These are phyloP conservation scores for Termitomyces sp. DNA, from an alignment of 768 basidiomycete genomes.

Conservation along the genomic window DNA sequence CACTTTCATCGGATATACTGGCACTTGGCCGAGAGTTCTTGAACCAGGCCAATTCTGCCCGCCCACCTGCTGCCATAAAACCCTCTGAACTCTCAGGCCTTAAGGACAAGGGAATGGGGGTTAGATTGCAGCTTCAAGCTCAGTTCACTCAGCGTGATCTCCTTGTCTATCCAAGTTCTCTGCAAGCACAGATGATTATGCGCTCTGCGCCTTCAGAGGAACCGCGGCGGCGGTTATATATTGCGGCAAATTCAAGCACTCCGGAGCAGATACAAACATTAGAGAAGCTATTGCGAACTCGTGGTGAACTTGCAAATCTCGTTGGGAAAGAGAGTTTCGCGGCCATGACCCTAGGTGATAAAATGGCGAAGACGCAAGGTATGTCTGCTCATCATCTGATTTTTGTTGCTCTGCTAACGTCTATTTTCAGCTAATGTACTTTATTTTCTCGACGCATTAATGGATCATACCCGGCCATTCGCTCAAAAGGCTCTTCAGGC, in stretches of 20 bases:
- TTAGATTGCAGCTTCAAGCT: conserved; percentile 70
- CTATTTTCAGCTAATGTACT: conserved; percentile 69
- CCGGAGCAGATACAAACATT: conserved; percentile 73
- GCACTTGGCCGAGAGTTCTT: conserved; percentile 86
- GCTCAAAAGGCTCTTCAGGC: conserved; percentile 73
- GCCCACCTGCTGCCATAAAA: conserved; percentile 67
- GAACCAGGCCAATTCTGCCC: conserved; percentile 58
- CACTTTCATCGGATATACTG: conserved; percentile 86
- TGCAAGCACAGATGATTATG: conserved; percentile 93
- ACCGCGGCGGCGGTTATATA: conserved; percentile 77
- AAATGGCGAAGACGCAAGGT: conserved; percentile 97
- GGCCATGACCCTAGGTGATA: conserved; percentile 85
- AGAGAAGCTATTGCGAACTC: conserved; percentile 70
- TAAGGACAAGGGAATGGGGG: conserved; percentile 76
- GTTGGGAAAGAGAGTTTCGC: conserved; percentile 87
- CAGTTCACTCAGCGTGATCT: conserved; percentile 74
- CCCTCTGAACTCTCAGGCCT: conserved; percentile 69
- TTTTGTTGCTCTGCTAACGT: background rate
- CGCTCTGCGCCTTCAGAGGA: conserved; percentile 84
- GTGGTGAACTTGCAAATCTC: conserved; percentile 80
- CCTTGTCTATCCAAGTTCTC: conserved; percentile 79
- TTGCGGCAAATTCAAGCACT: conserved; percentile 77
- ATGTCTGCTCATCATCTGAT: conserved; percentile 17
- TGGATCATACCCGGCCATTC: conserved; percentile 76
- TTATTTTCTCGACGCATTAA: conserved; percentile 79